Evolutionary conservation across 2,329 filamentous ascomycete species (phyloP).

Genomic region (Macroventuria anomochaeta): DNA sequence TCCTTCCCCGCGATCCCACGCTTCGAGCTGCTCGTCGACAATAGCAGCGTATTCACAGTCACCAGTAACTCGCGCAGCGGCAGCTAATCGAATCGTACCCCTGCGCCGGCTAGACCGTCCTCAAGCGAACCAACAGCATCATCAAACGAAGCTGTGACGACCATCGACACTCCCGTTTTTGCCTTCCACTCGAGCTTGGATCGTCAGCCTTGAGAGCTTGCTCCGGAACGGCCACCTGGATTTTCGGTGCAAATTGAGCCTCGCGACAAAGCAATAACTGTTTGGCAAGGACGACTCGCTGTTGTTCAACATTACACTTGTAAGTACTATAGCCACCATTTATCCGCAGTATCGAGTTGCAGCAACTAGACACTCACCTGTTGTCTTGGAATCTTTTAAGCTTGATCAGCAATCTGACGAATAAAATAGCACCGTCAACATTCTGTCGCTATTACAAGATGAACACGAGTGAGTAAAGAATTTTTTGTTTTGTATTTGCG

Average conservation of each 20-base stretch:
- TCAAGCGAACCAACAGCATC: conserved; percentile 49
- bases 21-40: conserved; percentile 23
- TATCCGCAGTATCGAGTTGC: conserved; percentile 36
- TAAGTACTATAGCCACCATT: conserved; percentile 31
- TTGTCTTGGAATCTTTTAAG: not conserved
- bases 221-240: conserved; percentile 16
- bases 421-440: not conserved
- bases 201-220: conserved; percentile 22
- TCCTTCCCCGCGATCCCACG: not conserved
- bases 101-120: conserved; percentile 47
- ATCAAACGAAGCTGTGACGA: conserved; percentile 30
- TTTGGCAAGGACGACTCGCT: conserved; percentile 16
- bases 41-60: conserved; percentile 22
- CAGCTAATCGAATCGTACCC: conserved; percentile 47
- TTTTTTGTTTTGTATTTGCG: conserved; percentile 27
- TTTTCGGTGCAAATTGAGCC: conserved; percentile 15
- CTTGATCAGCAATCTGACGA: not conserved
- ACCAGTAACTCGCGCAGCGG: conserved; percentile 42
- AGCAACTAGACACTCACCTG: conserved; percentile 8
- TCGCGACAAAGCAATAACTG: conserved; percentile 21
- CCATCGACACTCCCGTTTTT: conserved; percentile 21
- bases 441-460: conserved; percentile 34
- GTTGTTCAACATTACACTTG: conserved; percentile 38
- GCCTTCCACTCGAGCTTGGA: conserved; percentile 23
- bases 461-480: conserved; percentile 47